Evolutionary conservation across 345 rosid genomes (phyloP), one percentile per base, ranked within the genome.

Genomic region (Arabidopsis suecica): DNA sequence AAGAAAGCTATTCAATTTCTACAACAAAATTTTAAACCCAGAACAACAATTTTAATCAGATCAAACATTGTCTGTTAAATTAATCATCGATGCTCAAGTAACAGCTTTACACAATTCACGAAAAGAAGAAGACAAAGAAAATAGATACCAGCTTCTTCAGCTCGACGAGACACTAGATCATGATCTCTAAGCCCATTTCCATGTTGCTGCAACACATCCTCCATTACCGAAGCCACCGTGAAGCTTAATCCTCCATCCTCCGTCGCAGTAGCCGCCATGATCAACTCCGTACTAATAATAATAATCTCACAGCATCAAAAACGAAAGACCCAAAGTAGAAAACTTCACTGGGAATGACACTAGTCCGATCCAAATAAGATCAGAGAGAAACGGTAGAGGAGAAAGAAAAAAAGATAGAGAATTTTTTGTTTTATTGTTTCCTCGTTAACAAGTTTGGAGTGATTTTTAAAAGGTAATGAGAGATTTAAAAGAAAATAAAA

Each of bases 131-230:
- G 3, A 53, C 1, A 44, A 30, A 28, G 20, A 71, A 53, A n/a
- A 28, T 3, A 60, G 3, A 4, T 80, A 89, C 95, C 95, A 70
- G 91, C 88, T 84, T 89, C 90, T 73, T 84, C 91, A 68, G 90
- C 88, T 80, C 79, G 82, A 61, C 95, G 82, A 60, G 83, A 87
- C 71, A 79, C 86, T 60, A 89, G 80, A 83, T 87, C 95, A 65
- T 86, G 74, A 78, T 81, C 88, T 76, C 82, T 53, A 13, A 65
- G 50, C 11, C 84, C 86, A 59, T 65, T 74, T 3, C 90, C 95
- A 59, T 87, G 90, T 63, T 87, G 91, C 72, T 89, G 89, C 72
- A 89, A 80, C 14, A 87, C 90, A 73, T 89, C 86, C 72, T 87
- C 88, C 82, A 89, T 85, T 54, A 87, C 87, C 25, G 89, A 83